phyloP scores from a whole-genome alignment of 2,329 filamentous ascomycete genomes.

The Xylariales sp. region DNA sequence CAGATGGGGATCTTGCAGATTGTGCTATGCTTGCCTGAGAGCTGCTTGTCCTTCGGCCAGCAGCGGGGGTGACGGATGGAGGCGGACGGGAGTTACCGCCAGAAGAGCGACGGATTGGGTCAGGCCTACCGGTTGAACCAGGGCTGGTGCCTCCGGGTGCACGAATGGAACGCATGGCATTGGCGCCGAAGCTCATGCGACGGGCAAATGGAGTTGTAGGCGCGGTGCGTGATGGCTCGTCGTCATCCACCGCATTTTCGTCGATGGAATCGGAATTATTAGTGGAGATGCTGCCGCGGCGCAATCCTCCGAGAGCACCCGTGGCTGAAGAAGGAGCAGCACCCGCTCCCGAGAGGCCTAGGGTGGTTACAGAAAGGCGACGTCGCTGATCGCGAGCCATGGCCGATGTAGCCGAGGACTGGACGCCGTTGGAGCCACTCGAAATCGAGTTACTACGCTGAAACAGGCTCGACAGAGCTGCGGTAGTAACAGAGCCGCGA shows the following conservation, averaged over 20 bases:
- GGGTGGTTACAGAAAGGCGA: conserved; percentile 68
- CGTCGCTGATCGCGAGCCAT: conserved; percentile 46
- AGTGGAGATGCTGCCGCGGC: conserved; percentile 68
- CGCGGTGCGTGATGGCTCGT: conserved; percentile 56
- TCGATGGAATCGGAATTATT: conserved; percentile 60
- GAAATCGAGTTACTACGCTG: conserved; percentile 50
- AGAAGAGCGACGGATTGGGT: conserved; percentile 19
- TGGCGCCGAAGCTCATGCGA: conserved; percentile 85
- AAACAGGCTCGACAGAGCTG: conserved; percentile 56
- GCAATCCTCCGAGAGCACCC: conserved; percentile 44
- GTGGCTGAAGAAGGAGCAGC: conserved; percentile 51
- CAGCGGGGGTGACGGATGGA: conserved; percentile 26
- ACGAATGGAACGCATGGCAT: conserved; percentile 70
- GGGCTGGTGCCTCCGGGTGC: conserved; percentile 52
- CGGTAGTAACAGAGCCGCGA: conserved; percentile 53
- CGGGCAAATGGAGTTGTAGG: conserved; percentile 74
- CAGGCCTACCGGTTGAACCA: conserved; percentile 58
- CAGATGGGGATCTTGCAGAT: conserved; percentile 57
- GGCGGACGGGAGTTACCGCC: conserved; percentile 19
- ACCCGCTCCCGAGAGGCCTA: conserved; percentile 69
- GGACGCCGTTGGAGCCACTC: conserved; percentile 25
- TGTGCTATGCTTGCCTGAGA: conserved; percentile 58
- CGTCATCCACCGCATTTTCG: conserved; percentile 71
- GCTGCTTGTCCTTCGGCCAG: conserved; percentile 27
- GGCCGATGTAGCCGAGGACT: conserved; percentile 17